Evolutionary conservation across 306 rosid species (phyloP), one percentile per base, ranked within the genome.

Genomic region (Pachyrhizus erosus): DNA sequence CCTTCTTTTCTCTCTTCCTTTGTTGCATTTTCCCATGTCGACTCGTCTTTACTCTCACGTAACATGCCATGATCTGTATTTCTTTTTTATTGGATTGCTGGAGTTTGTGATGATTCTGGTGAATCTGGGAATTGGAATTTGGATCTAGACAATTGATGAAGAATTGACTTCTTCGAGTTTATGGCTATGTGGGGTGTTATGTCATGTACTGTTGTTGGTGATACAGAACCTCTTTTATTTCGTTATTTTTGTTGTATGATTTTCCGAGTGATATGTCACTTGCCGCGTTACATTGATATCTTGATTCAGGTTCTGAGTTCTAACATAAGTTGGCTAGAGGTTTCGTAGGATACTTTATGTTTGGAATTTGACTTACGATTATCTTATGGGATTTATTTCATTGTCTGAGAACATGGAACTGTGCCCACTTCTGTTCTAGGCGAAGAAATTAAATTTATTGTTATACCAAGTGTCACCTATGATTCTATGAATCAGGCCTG

Each of bases 11-110:
- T 72, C 13, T 18, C 33, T 62, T 65, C 37, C 34, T 9, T 54
- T 2, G 9, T 76, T 77, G 70, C 68, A 80, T 77, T 80, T 83
- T 66, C 1, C 46, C 58, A 17, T 29, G 2, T 73, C 65, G 46
- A 67, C n/a, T 82, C 40, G 29, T 39, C 0, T 80, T 27, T 81
- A 15, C 10, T 48, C 11, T 7, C 26, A 15, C 37, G 37, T 26
- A 18, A 37, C 52, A 55, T 75, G 15, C n/a, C 70, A 26, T 70
- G 81, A 88, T 86, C 83, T 86, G 20, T 61, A 45, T 55, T 5
- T 29, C 29, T 42, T 62, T 62, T 15, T 27, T 29, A 0, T 8
- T 14, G 21, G 77, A 6, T 76, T 69, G 72, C 34, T 58, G 14
- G 54, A 51, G 55, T 64, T 77, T 64, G 20, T 20, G 11, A 49